phyloP scores from a whole-genome alignment of 2,329 filamentous ascomycete genomes.

The Drechslerella dactyloides region DNA sequence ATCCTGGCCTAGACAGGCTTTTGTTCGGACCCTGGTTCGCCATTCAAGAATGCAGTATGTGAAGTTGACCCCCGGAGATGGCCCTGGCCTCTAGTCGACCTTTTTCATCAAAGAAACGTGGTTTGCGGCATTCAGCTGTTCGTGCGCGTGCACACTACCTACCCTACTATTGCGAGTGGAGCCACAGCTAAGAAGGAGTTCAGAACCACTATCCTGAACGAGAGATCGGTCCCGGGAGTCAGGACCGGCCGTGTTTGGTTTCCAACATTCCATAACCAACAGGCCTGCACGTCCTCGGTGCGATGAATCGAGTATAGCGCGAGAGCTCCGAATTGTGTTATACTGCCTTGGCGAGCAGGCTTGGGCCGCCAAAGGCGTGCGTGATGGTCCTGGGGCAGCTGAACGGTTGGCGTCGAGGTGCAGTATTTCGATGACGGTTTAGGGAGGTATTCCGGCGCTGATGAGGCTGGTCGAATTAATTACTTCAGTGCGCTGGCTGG shows the following conservation, averaged over 20 bases:
- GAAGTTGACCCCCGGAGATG: not conserved
- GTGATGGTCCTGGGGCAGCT: too few relatives aligned
- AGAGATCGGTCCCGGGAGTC: slow-evolving; percentile 22
- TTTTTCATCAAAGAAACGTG: not conserved
- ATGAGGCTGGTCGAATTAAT: not conserved
- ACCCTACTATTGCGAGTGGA: not conserved
- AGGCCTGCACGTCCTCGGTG: not conserved
- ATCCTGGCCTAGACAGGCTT: not conserved
- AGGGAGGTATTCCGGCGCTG: too few relatives aligned
- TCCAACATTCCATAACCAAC: slow-evolving; percentile 34
- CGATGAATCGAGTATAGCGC: not conserved
- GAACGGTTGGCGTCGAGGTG: not conserved
- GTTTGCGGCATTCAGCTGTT: not conserved
- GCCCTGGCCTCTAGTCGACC: not conserved
- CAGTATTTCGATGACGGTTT: not conserved
- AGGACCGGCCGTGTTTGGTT: slow-evolving; percentile 38
- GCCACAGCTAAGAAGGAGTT: not conserved
- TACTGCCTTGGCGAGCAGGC: not conserved
- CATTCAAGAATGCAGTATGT: not conserved
- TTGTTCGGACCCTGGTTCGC: not conserved
- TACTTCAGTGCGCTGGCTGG: not conserved
- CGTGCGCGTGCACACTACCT: too few relatives aligned
- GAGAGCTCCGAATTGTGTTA: not conserved
- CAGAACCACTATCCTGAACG: slow-evolving; percentile 1
- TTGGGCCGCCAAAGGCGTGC: too few relatives aligned